Evolutionary conservation across 1,284 basidiomycete species (phyloP), one percentile per base, ranked within the genome.

Genomic region (Rhizopogon parksii): DNA sequence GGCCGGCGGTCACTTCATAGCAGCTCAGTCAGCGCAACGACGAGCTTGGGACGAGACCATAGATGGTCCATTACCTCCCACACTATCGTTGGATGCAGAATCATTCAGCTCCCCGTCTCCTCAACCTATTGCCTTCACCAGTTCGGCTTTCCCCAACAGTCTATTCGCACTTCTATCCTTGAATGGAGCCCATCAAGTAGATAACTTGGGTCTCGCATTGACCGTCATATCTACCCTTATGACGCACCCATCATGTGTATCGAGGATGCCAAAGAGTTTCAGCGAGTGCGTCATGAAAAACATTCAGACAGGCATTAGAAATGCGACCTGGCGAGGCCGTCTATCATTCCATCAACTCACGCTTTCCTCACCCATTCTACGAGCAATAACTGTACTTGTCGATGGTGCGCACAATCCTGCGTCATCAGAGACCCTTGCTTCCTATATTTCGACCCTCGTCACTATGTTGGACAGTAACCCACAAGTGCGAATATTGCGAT

Each of bases 371-470:
- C 15, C 21, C 15, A 50, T 21, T 32, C 50, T 65, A 2, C 54
- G 51, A 32, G 51, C 62, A 12, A 54, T 64, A 39, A 61, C 72
- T 4, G 69, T 94, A 4, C 76, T 99, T 6, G 85, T 88, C 2
- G 96, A 99, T 63, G 96, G 96, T 3, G 95, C 96, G 0, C 96
- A 99, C 66, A 99, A 99, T 63, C 72, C 83, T n/a, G 84, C 89
- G 4, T 94, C 93, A 0, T 79, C 92, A 0, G 57, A 66, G 15
- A 82, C 82, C 0, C 78, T 99, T 6, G 75, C 83, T 1, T 64
- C 72, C 4, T 98, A 94, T 65, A 70, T 98, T 51, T 73, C 79
- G 34, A 64, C 71, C 1, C 67, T 86, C 24, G 52, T 65, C 15
- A 52, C 60, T 30, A 40, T 56, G 69, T 46, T 59, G 57, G 37